phyloP scores from a whole-genome alignment of 768 basidiomycete species.

The Cubamyces sp. region DNA sequence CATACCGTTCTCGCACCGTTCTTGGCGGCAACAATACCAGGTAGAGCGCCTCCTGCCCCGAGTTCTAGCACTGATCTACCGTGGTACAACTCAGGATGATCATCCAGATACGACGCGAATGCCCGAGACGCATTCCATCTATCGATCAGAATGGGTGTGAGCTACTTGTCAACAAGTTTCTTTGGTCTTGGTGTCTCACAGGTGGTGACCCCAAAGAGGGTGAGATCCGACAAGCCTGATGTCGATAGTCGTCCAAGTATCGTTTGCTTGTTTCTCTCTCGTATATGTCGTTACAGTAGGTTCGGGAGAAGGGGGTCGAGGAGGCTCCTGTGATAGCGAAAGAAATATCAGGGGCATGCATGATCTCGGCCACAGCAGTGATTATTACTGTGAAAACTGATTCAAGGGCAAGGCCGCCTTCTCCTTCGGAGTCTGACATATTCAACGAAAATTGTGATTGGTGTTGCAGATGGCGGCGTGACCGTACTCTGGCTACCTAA shows the following conservation, averaged over 20 bases:
- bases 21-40: slow-evolving; percentile 73
- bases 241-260: slow-evolving; percentile 43
- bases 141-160: background rate
- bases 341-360: background rate
- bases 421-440: slow-evolving; percentile 26
- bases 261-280: slow-evolving; percentile 34
- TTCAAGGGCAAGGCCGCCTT: slow-evolving; percentile 12
- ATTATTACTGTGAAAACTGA: slow-evolving; percentile 17
- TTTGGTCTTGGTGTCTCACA: slow-evolving; percentile 46
- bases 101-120: slow-evolving; percentile 71
- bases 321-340: slow-evolving; percentile 52
- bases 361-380: too few species aligned
- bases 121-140: slow-evolving; percentile 85
- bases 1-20: slow-evolving; percentile 73
- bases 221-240: slow-evolving; percentile 80
- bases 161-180: too few species aligned
- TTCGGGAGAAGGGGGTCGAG: slow-evolving; percentile 68
- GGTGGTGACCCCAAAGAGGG: slow-evolving; percentile 80
- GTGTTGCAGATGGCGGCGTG: too few species aligned
- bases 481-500: too few species aligned
- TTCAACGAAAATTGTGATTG: background rate
- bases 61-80: slow-evolving; percentile 74
- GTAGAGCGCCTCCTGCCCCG: slow-evolving; percentile 92
- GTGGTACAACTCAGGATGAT: slow-evolving; percentile 49
- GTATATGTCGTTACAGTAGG: slow-evolving; percentile 56